Percentiles rank a stretch among this genome's conserved stretches.
phyloP scores from a whole-genome alignment of 2,329 filamentous ascomycete genomes.

The Monosporascus sp. region DNA sequence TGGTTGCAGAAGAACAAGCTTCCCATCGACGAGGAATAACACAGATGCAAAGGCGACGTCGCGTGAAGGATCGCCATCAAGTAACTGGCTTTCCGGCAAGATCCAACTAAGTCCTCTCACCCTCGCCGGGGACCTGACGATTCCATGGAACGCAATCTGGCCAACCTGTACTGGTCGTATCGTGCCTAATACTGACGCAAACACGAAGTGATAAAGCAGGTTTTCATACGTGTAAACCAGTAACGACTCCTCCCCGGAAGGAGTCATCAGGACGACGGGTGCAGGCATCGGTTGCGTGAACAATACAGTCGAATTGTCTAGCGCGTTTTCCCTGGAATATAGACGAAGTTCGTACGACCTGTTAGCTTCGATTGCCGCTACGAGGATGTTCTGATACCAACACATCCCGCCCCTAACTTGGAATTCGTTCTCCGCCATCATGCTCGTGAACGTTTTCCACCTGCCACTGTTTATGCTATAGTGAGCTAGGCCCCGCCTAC shows the following conservation, averaged over 20 bases:
- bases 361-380: conserved; percentile 85
- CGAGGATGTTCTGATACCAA: conserved; percentile 94
- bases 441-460: conserved; percentile 90
- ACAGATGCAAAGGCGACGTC: conserved; percentile 93
- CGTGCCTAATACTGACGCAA: conserved; percentile 62
- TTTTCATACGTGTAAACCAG: conserved; percentile 98
- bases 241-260: conserved; percentile 88
- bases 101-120: conserved; percentile 96
- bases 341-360: conserved; percentile 81
- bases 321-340: conserved; percentile 77
- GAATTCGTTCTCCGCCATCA: conserved; percentile 80
- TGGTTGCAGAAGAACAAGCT: conserved; percentile 86
- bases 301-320: conserved; percentile 68
- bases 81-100: conserved; percentile 80
- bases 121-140: conserved; percentile 85
- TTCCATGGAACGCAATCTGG: conserved; percentile 95
- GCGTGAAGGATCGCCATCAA: conserved; percentile 88
- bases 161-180: conserved; percentile 87
- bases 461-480: conserved; percentile 92
- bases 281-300: conserved; percentile 74
- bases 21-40: conserved; percentile 93
- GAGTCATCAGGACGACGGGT: conserved; percentile 83
- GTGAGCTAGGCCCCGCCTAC: conserved; percentile 82
- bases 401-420: conserved; percentile 94
- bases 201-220: conserved; percentile 88